A percentile compares a stretch with the other conserved stretches of the same genome.
Evolutionary conservation across 768 basidiomycete genomes (phyloP).

Genomic region (Serendipita sp.): DNA sequence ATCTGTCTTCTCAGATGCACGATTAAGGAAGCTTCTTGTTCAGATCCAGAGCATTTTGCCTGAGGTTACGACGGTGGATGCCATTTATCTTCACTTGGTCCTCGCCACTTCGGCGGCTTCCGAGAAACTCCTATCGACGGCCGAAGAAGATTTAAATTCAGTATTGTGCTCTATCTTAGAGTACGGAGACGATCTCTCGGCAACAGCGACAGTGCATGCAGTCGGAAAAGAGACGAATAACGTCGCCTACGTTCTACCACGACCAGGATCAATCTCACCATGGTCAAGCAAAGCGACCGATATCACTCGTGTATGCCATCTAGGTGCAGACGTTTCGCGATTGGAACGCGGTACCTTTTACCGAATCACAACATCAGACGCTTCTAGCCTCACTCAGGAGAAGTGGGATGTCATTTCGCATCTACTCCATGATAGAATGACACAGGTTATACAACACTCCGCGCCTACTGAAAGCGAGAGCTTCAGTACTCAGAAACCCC

Average conservation of each 20-base stretch:
- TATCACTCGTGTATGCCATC: conserved; percentile 74
- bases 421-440: conserved; percentile 92
- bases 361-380: conserved; percentile 34
- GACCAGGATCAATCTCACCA: conserved; percentile 85
- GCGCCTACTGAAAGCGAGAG: conserved; percentile 37
- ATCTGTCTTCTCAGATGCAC: conserved; percentile 56
- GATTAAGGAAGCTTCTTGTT: conserved; percentile 47
- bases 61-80: conserved; percentile 52
- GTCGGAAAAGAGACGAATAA: conserved; percentile 21
- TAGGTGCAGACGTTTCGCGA: conserved; percentile 52
- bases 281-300: conserved; percentile 99
- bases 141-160: conserved; percentile 28
- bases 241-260: conserved; percentile 58
- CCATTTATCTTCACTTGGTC: conserved; percentile 75
- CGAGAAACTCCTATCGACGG: conserved; percentile 31
- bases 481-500: conserved; percentile 16
- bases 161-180: conserved; percentile 55
- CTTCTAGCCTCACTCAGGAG: conserved; percentile 25
- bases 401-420: conserved; percentile 42
- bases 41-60: conserved; percentile 37
- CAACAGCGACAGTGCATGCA: conserved; percentile 28
- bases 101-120: conserved; percentile 33
- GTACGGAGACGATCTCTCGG: conserved; percentile 65
- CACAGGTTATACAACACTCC: conserved; percentile 50
- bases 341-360: conserved; percentile 74